Evolutionary conservation across 257 asterid genomes (phyloP), one percentile per base, ranked within the genome.

Genomic region (Lavandula angustifolia): DNA sequence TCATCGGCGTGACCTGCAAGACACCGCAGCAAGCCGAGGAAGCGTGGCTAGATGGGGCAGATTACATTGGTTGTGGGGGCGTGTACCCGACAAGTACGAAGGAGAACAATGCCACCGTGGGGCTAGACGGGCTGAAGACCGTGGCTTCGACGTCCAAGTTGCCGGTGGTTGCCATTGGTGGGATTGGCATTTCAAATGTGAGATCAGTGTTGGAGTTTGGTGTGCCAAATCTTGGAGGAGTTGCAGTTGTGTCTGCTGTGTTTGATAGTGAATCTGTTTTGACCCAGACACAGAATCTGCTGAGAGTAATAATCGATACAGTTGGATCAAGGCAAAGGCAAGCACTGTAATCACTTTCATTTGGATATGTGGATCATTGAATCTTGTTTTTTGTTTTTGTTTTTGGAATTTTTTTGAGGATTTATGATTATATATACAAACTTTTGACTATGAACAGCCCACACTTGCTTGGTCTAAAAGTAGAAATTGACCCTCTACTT

Each of bases 91-190:
- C 99, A 14, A 89, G 76, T 66, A 92, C 99, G 7, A 89, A 92
- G 65, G 97, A 77, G 53, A 85, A 87, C 75, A 89, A 87, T 35
- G 46, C 55, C 57, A 80, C 87, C 0, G 73, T 89, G 18, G 96
- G 97, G 12, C 57, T 92, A 74, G 94, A 86, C 3, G 97, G 99
- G 59, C 78, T 92, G 42, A 87, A 72, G 79, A 69, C 71, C 1
- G 94, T 87, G 6, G 80, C 97, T 58, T 29, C 75, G 67, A 73
- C 75, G 32, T 89, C 99, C 54, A 85, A 81, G 84, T 68, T 92
- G 75, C 97, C 99, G 13, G 95, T 89, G 54, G 99, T 92, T 49
- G 99, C 87, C 7, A 92, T 92, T 18, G 99, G 99, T 2, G 99
- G 99, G 17, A 85, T 92, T 16, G 96, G 87, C 56, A 34, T 63